Percentiles rank a stretch among this genome's conserved stretches.
Conservation (phyloP, 2,329 filamentous ascomycete genomes). For the Leptographium galeiforme region DNA sequence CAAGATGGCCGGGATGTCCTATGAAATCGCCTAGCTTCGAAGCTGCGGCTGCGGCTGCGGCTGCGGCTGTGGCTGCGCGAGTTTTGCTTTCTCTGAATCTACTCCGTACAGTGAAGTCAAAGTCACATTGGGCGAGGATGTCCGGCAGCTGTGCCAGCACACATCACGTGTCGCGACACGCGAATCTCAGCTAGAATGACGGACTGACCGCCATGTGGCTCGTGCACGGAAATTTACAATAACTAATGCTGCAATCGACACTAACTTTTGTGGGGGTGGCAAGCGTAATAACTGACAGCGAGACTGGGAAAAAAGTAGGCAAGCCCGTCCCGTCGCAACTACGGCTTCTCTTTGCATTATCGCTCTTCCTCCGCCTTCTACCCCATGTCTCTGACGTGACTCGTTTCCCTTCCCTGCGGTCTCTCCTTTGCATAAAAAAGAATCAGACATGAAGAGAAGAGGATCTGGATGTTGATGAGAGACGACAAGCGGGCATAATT, state of each 20-base stretch:
- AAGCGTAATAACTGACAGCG: background rate
- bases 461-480: background rate
- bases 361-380: background rate
- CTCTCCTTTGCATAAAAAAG: background rate
- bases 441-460: background rate
- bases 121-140: too few relatives aligned
- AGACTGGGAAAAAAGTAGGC: background rate
- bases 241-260: background rate
- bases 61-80: too few relatives aligned
- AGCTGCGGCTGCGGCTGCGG: too few relatives aligned
- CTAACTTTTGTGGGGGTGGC: conserved; percentile 1
- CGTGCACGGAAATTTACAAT: background rate
- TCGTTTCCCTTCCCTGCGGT: background rate
- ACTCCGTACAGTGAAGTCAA: too few relatives aligned
- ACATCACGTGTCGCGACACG: too few relatives aligned
- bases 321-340: background rate
- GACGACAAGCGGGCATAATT: conserved; percentile 1
- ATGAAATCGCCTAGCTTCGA: background rate
- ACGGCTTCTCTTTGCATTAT: background rate
- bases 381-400: background rate
- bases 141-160: too few relatives aligned
- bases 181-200: background rate
- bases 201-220: background rate
- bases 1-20: too few relatives aligned
- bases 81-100: too few relatives aligned